Evolutionary conservation across 805 yeast species (phyloP).

Genomic region (Kuraishia borneana): DNA sequence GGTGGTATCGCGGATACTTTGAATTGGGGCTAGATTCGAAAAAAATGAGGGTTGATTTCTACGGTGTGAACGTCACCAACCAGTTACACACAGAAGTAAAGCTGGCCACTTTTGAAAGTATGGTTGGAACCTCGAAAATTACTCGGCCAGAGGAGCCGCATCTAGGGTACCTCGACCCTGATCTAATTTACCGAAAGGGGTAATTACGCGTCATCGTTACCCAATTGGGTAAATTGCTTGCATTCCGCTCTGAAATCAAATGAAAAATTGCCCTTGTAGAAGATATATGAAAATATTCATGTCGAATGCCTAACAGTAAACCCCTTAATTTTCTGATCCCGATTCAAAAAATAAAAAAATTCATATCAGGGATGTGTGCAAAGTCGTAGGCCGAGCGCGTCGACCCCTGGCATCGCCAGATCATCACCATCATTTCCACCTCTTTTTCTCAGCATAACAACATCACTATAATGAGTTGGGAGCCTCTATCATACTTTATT

Average conservation of each 20-base stretch:
- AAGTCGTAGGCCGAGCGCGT: too few species aligned
- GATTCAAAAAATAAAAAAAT: too few species aligned
- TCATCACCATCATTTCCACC: neutral
- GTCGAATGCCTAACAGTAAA: too few species aligned
- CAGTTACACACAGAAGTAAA: slow-evolving; percentile 3
- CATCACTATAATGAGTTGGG: slow-evolving; percentile 24
- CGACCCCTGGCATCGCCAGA: too few species aligned
- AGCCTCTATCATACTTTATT: slow-evolving; percentile 32
- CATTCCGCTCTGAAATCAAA: neutral
- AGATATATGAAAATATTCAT: too few species aligned
- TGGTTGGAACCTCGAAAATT: too few species aligned
- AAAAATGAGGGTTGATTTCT: slow-evolving; percentile 3
- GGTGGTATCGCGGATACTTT: slow-evolving; percentile 8
- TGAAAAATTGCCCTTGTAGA: neutral
- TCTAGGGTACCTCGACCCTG: too few species aligned
- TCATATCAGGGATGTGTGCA: too few species aligned
- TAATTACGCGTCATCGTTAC: neutral
- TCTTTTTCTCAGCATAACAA: neutral
- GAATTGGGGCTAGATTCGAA: slow-evolving; percentile 4
- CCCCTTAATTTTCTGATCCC: too few species aligned
- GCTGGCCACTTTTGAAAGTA: slow-evolving; percentile 6
- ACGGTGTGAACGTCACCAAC: slow-evolving; percentile 7
- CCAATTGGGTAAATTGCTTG: slow-evolving; percentile 12
- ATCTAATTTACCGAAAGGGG: neutral
- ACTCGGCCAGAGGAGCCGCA: too few species aligned